These are phyloP conservation scores for Trichomonas vaginalis DNA, from an alignment of 208 protist genomes.

Conservation along the genomic window DNA sequence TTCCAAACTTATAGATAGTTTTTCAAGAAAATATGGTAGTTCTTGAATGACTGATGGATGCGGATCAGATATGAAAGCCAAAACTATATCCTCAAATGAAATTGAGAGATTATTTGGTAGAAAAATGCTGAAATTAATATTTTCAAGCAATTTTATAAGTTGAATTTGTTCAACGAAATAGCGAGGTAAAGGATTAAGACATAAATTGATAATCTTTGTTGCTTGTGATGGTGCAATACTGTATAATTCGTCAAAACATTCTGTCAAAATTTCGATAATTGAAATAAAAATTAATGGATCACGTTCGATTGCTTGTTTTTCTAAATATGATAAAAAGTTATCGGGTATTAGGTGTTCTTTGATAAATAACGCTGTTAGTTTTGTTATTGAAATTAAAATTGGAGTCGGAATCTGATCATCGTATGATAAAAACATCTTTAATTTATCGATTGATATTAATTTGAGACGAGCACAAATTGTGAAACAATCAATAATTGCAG, in stretches of 20 bases:
- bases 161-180: background rate
- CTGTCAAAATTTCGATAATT: background rate
- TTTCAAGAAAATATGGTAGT: background rate
- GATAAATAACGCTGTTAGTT: background rate
- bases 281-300: background rate
- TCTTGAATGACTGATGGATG: background rate
- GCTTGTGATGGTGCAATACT: background rate
- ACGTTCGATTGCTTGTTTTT: background rate
- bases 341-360: background rate
- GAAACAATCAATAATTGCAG: background rate
- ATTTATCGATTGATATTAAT: background rate
- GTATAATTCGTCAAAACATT: background rate
- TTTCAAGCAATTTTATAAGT: background rate
- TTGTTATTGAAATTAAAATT: background rate
- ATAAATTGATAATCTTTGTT: background rate
- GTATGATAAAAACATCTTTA: background rate
- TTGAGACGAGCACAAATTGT: background rate
- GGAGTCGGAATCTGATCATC: background rate
- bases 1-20: background rate
- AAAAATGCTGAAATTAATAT: background rate
- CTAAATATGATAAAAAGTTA: background rate
- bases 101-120: too few species aligned
- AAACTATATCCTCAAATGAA: background rate
- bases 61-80: background rate
- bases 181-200: background rate